A percentile compares a stretch with the other conserved stretches of the same genome.
These are phyloP conservation scores for Erigeron canadensis DNA, from an alignment of 129 eudicot genomes.

Conservation along the genomic window DNA sequence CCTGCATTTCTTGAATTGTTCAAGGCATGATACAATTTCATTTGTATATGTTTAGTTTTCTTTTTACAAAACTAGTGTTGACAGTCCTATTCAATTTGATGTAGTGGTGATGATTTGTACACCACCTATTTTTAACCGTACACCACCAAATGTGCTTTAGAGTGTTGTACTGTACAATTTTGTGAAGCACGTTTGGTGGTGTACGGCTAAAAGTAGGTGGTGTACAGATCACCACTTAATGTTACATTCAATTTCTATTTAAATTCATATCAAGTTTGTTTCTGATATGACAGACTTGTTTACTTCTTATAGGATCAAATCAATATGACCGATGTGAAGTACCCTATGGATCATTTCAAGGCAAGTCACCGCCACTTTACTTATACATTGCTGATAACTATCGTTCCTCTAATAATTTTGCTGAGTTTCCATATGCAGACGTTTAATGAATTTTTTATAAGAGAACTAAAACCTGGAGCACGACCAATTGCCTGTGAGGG, in stretches of 20 bases:
- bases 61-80: not conserved
- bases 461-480: conserved; percentile 88
- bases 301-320: conserved; percentile 73
- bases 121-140: too few species aligned
- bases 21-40: conserved; percentile 50
- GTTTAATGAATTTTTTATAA: conserved; percentile 87
- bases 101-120: too few species aligned
- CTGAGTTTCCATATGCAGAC: conserved; percentile 55
- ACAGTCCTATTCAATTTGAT: not conserved
- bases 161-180: too few species aligned
- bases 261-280: not conserved
- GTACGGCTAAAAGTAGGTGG: too few species aligned
- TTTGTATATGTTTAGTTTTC: not conserved
- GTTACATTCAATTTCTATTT: not conserved
- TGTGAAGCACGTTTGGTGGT: too few species aligned
- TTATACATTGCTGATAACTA: not conserved
- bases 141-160: too few species aligned
- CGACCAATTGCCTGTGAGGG: conserved; percentile 65
- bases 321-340: conserved; percentile 69
- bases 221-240: too few species aligned
- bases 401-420: not conserved
- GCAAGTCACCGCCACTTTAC: conserved; percentile 34
- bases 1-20: conserved; percentile 59
- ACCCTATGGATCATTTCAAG: conserved; percentile 83
- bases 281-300: conserved; percentile 23